phyloP scores from a whole-genome alignment of 148 eudicot species.

The Cornus controversa region DNA sequence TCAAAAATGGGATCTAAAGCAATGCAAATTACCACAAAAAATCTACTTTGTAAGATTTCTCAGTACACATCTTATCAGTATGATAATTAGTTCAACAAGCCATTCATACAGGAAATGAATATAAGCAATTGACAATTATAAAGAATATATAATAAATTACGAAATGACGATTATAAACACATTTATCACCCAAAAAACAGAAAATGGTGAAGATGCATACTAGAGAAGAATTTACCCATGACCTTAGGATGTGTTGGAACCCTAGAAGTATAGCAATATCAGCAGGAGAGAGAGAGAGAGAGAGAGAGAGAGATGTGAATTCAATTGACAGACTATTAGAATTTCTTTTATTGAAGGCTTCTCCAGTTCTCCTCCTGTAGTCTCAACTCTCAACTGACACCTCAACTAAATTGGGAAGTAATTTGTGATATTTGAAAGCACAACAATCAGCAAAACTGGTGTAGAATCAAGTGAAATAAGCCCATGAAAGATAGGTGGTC shows the following conservation, averaged over 20 bases:
- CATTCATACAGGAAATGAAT: too few relatives aligned
- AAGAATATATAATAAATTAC: too few relatives aligned
- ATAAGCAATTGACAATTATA: too few relatives aligned
- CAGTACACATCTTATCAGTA: too few relatives aligned
- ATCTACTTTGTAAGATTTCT: too few relatives aligned
- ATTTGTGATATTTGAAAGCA: not conserved
- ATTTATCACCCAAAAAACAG: not conserved
- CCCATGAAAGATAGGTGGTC: not conserved
- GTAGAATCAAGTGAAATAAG: not conserved
- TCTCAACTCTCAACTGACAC: not conserved
- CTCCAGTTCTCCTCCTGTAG: not conserved
- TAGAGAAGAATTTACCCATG: not conserved
- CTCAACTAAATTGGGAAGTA: not conserved
- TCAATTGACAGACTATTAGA: not conserved
- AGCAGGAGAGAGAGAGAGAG: not conserved
- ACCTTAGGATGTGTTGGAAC: slow-evolving; percentile 2
- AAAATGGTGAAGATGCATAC: not conserved
- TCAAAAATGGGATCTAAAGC: too few relatives aligned
- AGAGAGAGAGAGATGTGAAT: not conserved
- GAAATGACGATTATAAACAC: not conserved
- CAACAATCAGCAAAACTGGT: not conserved
- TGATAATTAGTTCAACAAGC: too few relatives aligned
- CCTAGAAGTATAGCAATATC: too few relatives aligned
- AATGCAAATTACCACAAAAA: too few relatives aligned
- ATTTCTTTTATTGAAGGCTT: not conserved